Percentiles rank a stretch among this genome's conserved stretches.
Evolutionary conservation across 2,329 filamentous ascomycete genomes (phyloP).

Genomic region (Ceratocystis colombiana): DNA sequence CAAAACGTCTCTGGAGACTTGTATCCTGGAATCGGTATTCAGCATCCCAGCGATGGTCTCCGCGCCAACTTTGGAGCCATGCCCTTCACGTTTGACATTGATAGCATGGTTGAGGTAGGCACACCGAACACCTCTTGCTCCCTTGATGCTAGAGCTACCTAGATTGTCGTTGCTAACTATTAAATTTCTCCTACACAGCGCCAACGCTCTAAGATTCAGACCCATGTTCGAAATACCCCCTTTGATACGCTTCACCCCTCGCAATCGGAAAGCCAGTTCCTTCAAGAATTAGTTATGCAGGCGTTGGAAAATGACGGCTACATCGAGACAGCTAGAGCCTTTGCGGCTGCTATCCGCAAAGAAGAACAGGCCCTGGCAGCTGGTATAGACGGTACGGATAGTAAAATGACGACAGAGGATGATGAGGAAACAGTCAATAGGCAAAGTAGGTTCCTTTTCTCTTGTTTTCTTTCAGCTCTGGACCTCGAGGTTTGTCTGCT

Average conservation of each 20-base stretch:
- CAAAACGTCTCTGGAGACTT: constrained; percentile 53
- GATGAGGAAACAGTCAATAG: constrained; percentile 78
- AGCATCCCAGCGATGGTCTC: constrained; percentile 52
- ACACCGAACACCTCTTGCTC: constrained; percentile 31
- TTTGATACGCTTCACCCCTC: neutral
- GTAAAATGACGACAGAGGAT: constrained; percentile 56
- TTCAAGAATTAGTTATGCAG: constrained; percentile 51
- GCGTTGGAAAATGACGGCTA: constrained; percentile 94
- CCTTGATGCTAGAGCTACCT: neutral
- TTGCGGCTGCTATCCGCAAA: constrained; percentile 66
- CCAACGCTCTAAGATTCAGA: neutral
- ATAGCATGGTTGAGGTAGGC: constrained; percentile 73
- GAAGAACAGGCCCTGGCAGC: constrained; percentile 62
- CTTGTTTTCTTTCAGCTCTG: constrained; percentile 30
- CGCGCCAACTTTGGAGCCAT: constrained; percentile 50
- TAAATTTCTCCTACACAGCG: neutral
- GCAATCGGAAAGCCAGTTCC: neutral
- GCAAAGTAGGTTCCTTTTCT: constrained; percentile 64
- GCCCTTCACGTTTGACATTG: constrained; percentile 65
- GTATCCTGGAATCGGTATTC: constrained; percentile 58
- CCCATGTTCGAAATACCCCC: neutral
- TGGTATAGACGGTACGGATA: constrained; percentile 43
- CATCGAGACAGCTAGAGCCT: constrained; percentile 81
- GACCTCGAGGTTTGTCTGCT: neutral
- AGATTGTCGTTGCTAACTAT: neutral